Conservation (phyloP, 495 filamentous ascomycete genomes). For the Alectoria sarmentosa region DNA sequence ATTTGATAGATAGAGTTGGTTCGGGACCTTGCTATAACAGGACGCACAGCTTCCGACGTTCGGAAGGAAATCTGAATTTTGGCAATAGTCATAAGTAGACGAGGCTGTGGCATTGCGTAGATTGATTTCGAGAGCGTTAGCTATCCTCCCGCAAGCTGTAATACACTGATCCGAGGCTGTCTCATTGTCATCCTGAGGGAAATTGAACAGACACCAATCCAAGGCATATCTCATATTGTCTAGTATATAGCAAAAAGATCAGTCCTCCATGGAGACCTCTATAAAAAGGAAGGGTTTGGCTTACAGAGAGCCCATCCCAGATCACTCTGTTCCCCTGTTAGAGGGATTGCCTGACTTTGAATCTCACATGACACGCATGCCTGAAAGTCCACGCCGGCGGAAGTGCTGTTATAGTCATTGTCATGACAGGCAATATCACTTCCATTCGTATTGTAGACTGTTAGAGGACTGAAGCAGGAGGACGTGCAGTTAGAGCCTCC, state of each 20-base stretch:
- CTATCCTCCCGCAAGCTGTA: slow-evolving; percentile 36
- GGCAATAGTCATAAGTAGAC: slow-evolving; percentile 29
- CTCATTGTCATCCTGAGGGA: slow-evolving; percentile 29
- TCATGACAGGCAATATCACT: slow-evolving; percentile 51
- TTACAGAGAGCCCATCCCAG: slow-evolving; percentile 55
- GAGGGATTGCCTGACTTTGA: slow-evolving; percentile 45
- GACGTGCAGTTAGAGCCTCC: slow-evolving; percentile 47
- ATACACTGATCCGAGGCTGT: slow-evolving; percentile 40
- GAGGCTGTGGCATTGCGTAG: slow-evolving; percentile 23
- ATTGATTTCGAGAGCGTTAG: slow-evolving; percentile 32
- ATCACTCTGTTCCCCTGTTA: slow-evolving; percentile 44
- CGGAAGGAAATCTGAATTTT: slow-evolving; percentile 33
- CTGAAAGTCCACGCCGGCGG: slow-evolving; percentile 45
- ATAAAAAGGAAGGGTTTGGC: slow-evolving; percentile 16
- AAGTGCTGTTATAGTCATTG: slow-evolving; percentile 36
- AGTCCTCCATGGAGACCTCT: neutral
- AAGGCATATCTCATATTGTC: slow-evolving; percentile 47
- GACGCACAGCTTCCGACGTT: slow-evolving; percentile 37
- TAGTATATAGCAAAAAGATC: slow-evolving; percentile 16
- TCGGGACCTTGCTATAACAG: slow-evolving; percentile 40
- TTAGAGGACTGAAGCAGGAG: slow-evolving; percentile 36
- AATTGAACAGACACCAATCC: slow-evolving; percentile 40
- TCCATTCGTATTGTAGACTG: slow-evolving; percentile 40
- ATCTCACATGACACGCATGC: slow-evolving; percentile 53
- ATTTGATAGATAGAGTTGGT: slow-evolving; percentile 43